Evolutionary conservation across 176 grass and related monocot species (phyloP), one percentile per base, ranked within the genome.

Genomic region (Paspalum vaginatum): DNA sequence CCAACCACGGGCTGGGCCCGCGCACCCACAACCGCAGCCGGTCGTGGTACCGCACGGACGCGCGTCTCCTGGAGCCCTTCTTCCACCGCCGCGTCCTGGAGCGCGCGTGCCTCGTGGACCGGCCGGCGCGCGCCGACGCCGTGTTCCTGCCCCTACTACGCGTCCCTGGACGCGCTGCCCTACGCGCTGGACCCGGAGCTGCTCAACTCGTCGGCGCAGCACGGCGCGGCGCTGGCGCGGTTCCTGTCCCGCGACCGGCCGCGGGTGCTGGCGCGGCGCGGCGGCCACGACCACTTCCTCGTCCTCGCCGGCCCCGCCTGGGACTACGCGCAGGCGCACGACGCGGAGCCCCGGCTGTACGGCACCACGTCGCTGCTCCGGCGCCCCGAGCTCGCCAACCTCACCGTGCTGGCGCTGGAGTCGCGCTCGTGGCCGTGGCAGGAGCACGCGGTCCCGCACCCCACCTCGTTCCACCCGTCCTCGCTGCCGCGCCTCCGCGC

Each of bases 11-110:
- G 8, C 90, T 94, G 7, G 88, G 88, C 8, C 90, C 78, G 10
- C 80, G 65, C 40, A 98, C 88, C 8, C 78, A 89, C 55, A 27
- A 76, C 20, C 65, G 72, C 15, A 90, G 62, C 68, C 63, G 53
- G 10, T 94, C 76, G 16, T 94, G 88, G 87, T 87, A 79, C 76
- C 87, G 87, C 72, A 90, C 85, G 22, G 91, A 93, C 25, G 59
- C 47, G 0, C 84, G 82, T 51, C 75, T 87, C 43, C 65, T 93
- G 26, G 87, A 90, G 51, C 77, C 81, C 9, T 27, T 85, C 61
- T 87, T 91, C 85, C 89, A 85, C 62, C 81, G 55, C 1, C 76
- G 87, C 61, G 8, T 89, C 61, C 87, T 80, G 17, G 81, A 89
- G 43, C 83, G 22, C 70, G 26, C 25, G 6, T 84, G 87, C 81